Base-by-base conservation (phyloP, 2,329 filamentous ascomycete genomes). In the Fusarium pseudograminearum region DNA sequence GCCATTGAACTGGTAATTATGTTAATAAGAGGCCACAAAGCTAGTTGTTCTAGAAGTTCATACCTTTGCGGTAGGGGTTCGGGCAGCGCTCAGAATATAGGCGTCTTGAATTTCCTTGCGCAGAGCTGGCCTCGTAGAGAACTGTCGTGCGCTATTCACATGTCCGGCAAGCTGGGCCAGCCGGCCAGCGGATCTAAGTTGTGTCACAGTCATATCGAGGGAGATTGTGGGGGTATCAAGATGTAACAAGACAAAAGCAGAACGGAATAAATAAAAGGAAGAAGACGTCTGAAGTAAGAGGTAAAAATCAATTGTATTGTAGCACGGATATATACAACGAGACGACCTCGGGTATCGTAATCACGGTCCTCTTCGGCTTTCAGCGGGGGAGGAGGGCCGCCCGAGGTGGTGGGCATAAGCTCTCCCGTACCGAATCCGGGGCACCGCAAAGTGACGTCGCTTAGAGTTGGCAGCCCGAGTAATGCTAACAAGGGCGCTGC, bases 11-110 rank as follows among this genome's bases (percentile, higher is more conserved):
- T 97, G 61, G 34, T 26, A 65, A 48, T 31, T 30, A 22, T 46
- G 56, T 59, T 30, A 66, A 31, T 26, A 41, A 28, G 15, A 8
- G 26, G 18, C 14, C 20, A 34, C 28, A 64, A 28, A 6, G 6
- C 12, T 18, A 3, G 16, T 2, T 4, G 36, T 30, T 12, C 2
- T 33, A 9, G 4, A 5, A n/a, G 52, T 5, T 4, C 15, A 7
- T 79, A 96, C 94, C 84, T 96, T 97, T 72, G 90, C 92, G 20
- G 93, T 97, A 3, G 96, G 95, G 51, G 96, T 99, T 75, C 96
- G 87, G 18, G 94, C 88, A 14, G 92, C 96, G 77, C 93, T 94
- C 68, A 99, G 81, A 73, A 99, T 98, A 81, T 98, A 99, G 48
- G 93, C 95, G 80, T 98, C 94, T 76, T 92, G 90, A 56, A 97